Percentiles rank a stretch among this genome's conserved stretches.
Evolutionary conservation across 2,329 filamentous ascomycete genomes (phyloP).

Genomic region (Xylaria sp.): DNA sequence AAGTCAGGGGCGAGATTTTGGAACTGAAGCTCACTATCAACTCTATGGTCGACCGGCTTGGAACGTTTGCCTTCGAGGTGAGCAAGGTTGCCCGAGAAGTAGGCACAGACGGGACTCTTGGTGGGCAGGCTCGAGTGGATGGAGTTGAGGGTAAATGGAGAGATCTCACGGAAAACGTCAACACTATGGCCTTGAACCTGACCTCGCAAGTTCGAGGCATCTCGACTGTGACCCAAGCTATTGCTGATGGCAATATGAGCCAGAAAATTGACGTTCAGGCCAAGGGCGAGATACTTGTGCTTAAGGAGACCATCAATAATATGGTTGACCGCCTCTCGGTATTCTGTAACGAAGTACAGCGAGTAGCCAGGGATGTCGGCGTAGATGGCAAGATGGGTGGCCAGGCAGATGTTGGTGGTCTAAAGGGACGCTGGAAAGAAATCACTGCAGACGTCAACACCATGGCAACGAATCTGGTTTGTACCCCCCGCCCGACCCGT

Average conservation of each 20-base stretch:
- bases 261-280: constrained; percentile 95
- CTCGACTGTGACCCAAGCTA: constrained; percentile 91
- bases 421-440: constrained; percentile 96
- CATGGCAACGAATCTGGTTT: constrained; percentile 73
- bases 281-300: constrained; percentile 88
- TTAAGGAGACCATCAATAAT: constrained; percentile 98
- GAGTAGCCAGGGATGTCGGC: constrained; percentile 94
- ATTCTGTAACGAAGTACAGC: constrained; percentile 94
- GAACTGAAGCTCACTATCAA: constrained; percentile 98
- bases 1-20: constrained; percentile 91
- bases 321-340: constrained; percentile 96
- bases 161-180: constrained; percentile 89
- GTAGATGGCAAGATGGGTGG: constrained; percentile 99
- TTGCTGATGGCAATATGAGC: constrained; percentile 94
- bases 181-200: constrained; percentile 74
- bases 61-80: constrained; percentile 95
- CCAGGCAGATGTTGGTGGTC: constrained; percentile 90
- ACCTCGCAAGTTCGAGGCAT: constrained; percentile 85
- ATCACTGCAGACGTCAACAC: constrained; percentile 97
- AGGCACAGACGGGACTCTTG: constrained; percentile 92
- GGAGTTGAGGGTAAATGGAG: constrained; percentile 99
- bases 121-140: constrained; percentile 90
- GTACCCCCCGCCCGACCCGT: constrained; percentile 28
- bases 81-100: constrained; percentile 95
- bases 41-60: constrained; percentile 96